phyloP scores from a whole-genome alignment of 805 yeast species.

The Clavispora santaluciae region DNA sequence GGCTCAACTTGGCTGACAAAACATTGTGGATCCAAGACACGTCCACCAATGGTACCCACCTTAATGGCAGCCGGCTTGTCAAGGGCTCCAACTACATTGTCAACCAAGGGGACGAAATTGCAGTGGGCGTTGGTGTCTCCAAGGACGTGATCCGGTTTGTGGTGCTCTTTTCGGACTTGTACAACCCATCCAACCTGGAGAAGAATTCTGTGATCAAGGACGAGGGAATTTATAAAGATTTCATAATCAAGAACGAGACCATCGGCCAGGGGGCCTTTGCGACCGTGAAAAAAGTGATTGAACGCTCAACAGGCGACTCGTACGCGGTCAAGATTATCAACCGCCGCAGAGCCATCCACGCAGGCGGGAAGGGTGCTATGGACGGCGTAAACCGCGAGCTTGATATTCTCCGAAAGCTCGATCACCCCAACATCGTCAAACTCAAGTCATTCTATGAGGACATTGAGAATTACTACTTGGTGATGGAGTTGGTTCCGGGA shows the following conservation, averaged over 20 bases:
- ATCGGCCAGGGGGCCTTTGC: conserved; percentile 99
- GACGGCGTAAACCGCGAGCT: conserved; percentile 85
- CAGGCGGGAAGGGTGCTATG: conserved; percentile 52
- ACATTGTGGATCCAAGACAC: conserved; percentile 63
- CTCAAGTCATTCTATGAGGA: conserved; percentile 86
- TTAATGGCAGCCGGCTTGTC: conserved; percentile 69
- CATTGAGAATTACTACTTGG: conserved; percentile 70
- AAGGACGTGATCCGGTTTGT: conserved; percentile 57
- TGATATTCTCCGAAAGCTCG: conserved; percentile 66
- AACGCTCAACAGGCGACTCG: conserved; percentile 76
- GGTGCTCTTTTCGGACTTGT: conserved; percentile 43
- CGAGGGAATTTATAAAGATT: conserved; percentile 63
- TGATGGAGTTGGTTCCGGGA: conserved; percentile 94
- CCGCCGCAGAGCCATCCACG: conserved; percentile 65
- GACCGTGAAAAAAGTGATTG: conserved; percentile 85
- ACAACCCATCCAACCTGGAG: conserved; percentile 27
- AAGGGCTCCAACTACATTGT: conserved; percentile 76
- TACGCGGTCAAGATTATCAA: conserved; percentile 90
- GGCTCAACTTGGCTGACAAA: conserved; percentile 57
- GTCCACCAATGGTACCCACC: conserved; percentile 90
- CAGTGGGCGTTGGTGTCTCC: conserved; percentile 82
- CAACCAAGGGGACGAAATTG: conserved; percentile 89
- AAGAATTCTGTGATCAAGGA: conserved; percentile 30
- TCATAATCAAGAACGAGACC: conserved; percentile 74
- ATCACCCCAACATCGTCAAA: conserved; percentile 82